These are phyloP conservation scores for Logfia minima DNA, from an alignment of 129 eudicot genomes.

Conservation along the genomic window DNA sequence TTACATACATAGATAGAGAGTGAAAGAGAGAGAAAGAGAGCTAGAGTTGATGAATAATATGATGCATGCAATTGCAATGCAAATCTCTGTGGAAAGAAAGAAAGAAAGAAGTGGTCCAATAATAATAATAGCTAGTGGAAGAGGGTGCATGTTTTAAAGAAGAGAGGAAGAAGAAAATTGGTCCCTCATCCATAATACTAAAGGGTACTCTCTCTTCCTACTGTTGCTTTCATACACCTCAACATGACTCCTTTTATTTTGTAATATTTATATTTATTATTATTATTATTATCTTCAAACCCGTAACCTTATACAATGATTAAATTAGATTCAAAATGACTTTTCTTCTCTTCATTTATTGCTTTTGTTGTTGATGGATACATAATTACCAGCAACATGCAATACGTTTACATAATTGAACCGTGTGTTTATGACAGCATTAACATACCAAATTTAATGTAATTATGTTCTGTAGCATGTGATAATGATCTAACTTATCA, in stretches of 20 bases:
- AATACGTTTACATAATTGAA: background rate
- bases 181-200: conserved; percentile 43
- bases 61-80: conserved; percentile 24
- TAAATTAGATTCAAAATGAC: background rate
- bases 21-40: conserved; percentile 8
- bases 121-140: conserved; percentile 20
- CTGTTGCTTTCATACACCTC: conserved; percentile 45
- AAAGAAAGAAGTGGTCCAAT: conserved; percentile 39
- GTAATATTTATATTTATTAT: background rate
- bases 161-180: conserved; percentile 38
- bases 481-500: background rate
- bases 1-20: background rate
- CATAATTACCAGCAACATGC: background rate
- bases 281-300: background rate
- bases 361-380: background rate
- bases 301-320: too few relatives aligned
- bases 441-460: background rate
- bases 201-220: conserved; percentile 41
- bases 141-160: conserved; percentile 33
- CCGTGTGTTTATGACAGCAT: background rate
- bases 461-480: background rate
- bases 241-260: conserved; percentile 36
- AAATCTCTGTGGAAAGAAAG: conserved; percentile 40
- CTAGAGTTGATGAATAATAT: background rate
- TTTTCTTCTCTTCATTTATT: background rate